Conservation (phyloP, 176 grass and related monocot genomes). For the Guadua angustifolia region DNA sequence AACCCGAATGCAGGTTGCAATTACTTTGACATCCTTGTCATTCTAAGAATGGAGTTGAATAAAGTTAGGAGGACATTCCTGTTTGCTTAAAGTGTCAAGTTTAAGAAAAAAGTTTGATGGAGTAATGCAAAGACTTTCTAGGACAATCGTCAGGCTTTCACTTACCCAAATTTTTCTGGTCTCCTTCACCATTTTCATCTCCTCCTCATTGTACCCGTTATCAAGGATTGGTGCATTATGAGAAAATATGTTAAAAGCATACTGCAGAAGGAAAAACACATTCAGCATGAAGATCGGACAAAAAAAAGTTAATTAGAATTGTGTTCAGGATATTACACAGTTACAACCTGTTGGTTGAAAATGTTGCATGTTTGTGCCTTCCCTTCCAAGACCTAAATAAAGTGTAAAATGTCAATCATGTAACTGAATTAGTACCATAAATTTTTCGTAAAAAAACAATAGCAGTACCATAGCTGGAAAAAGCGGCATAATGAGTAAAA, state of each 20-base stretch:
- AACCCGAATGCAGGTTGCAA: slow-evolving; percentile 92
- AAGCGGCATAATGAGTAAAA: background rate
- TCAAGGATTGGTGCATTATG: slow-evolving; percentile 86
- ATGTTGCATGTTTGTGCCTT: slow-evolving; percentile 95
- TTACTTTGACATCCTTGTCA: slow-evolving; percentile 84
- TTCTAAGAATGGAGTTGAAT: slow-evolving; percentile 53
- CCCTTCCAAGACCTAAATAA: slow-evolving; percentile 85
- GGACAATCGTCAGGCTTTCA: background rate
- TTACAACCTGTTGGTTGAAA: slow-evolving; percentile 79
- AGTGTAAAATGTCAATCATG: background rate
- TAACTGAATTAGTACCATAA: slow-evolving; percentile 9
- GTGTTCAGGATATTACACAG: background rate
- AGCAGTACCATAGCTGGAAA: slow-evolving; percentile 9
- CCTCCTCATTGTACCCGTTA: slow-evolving; percentile 98
- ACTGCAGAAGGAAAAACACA: slow-evolving; percentile 61
- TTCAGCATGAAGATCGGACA: slow-evolving; percentile 20
- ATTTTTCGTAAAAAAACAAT: background rate
- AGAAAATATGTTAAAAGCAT: slow-evolving; percentile 98
- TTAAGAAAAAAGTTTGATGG: slow-evolving; percentile 14
- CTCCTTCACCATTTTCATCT: slow-evolving; percentile 98
- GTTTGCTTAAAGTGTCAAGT: slow-evolving; percentile 3
- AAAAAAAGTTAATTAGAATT: slow-evolving; percentile 2
- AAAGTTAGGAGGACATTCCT: slow-evolving; percentile 18
- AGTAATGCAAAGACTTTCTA: slow-evolving; percentile 13
- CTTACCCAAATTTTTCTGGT: slow-evolving; percentile 92